These are phyloP conservation scores for Arthonia radiata DNA, from an alignment of 495 filamentous ascomycete genomes.

Conservation along the genomic window DNA sequence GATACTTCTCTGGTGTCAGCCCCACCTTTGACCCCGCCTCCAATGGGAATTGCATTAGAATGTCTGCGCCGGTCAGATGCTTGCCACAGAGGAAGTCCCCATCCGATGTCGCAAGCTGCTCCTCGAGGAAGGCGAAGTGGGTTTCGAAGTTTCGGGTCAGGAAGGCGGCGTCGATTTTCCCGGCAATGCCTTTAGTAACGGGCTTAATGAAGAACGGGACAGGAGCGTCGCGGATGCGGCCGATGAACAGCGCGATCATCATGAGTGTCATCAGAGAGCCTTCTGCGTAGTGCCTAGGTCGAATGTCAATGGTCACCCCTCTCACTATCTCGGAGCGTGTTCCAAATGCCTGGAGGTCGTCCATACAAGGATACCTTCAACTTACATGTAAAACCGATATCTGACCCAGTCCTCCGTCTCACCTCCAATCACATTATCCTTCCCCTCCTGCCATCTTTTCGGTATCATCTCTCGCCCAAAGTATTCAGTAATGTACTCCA, in stretches of 20 bases:
- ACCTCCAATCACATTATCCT: constrained; percentile 30
- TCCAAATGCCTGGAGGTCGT: too few species aligned
- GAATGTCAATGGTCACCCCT: too few species aligned
- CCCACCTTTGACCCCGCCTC: constrained; percentile 22
- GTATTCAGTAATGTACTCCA: constrained; percentile 59
- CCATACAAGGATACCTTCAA: too few species aligned
- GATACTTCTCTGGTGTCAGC: constrained; percentile 29
- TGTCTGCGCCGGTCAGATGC: constrained; percentile 53
- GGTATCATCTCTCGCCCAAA: constrained; percentile 43
- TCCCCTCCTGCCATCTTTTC: constrained; percentile 29
- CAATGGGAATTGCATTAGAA: constrained; percentile 54
- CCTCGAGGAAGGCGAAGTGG: constrained; percentile 49
- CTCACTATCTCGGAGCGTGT: too few species aligned
- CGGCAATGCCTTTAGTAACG: constrained; percentile 37
- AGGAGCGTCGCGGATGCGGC: constrained; percentile 33
- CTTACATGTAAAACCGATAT: constrained; percentile 51
- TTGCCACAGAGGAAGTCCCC: constrained; percentile 49
- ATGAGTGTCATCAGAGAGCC: constrained; percentile 51
- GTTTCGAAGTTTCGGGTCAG: constrained; percentile 35
- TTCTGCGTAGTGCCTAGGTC: constrained; percentile 72
- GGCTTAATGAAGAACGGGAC: constrained; percentile 73
- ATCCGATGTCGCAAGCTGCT: constrained; percentile 35
- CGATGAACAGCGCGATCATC: constrained; percentile 30
- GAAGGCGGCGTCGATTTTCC: constrained; percentile 31
- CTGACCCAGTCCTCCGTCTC: constrained; percentile 57